Evolutionary conservation across 2,329 filamentous ascomycete species (phyloP).

Genomic region (Clarireedia hainanense): DNA sequence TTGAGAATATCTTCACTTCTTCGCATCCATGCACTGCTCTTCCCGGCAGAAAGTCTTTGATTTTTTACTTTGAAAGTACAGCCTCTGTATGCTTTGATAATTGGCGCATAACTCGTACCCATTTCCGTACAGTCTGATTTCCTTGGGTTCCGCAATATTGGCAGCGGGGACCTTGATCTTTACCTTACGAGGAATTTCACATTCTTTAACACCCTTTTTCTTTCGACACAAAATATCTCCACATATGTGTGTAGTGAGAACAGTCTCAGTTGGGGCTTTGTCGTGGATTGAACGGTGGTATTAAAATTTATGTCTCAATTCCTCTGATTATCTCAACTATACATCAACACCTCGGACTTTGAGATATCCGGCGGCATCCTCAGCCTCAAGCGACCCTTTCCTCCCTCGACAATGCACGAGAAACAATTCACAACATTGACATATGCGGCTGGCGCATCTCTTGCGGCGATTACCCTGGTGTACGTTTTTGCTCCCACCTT

Average conservation of each 20-base stretch:
- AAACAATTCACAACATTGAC: conserved; percentile 77
- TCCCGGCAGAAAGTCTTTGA: not conserved
- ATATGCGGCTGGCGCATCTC: conserved; percentile 90
- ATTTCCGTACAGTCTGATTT: not conserved
- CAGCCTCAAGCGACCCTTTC: not conserved
- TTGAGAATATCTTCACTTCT: not conserved
- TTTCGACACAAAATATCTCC: not conserved
- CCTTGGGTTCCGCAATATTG: not conserved
- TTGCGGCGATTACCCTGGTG: conserved; percentile 88
- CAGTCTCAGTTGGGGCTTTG: conserved; percentile 2
- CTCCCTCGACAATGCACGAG: conserved; percentile 57
- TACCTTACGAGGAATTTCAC: not conserved
- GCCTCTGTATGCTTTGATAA: not conserved
- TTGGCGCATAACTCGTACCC: not conserved
- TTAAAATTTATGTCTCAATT: not conserved
- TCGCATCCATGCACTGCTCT: not conserved
- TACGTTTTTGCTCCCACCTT: conserved; percentile 98
- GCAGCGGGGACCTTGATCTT: conserved; percentile 1
- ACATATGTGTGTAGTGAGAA: not conserved
- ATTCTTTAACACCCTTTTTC: not conserved
- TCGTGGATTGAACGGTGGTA: conserved; percentile 3
- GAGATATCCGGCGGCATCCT: too few species aligned
- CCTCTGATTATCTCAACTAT: not conserved
- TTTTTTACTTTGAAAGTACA: not conserved
- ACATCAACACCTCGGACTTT: too few species aligned